These are phyloP conservation scores for Lanmaoa rubissima DNA, from an alignment of 768 basidiomycete species.

Conservation along the genomic window DNA sequence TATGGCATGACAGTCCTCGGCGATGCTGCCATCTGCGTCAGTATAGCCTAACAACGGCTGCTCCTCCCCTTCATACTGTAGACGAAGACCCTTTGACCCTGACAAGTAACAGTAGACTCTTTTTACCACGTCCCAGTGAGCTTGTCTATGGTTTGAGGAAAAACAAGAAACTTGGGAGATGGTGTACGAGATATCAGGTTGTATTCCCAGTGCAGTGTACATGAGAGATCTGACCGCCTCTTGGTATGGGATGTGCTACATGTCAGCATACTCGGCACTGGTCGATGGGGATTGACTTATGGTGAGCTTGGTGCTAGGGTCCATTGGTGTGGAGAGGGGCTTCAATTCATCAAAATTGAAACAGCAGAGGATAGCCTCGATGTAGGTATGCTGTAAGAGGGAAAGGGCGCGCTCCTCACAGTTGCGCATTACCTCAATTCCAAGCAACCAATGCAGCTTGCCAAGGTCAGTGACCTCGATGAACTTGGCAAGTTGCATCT, in stretches of 20 bases:
- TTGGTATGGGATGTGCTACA: no score
- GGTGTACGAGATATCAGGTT: neutral
- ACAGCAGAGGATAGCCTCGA: constrained; percentile 27
- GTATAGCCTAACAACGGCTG: neutral
- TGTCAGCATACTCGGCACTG: no score
- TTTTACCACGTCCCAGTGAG: no score
- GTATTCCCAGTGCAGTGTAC: no score
- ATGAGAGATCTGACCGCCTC: no score
- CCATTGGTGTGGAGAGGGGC: constrained; percentile 33
- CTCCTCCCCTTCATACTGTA: no score
- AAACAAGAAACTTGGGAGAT: neutral
- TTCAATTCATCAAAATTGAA: constrained; percentile 30
- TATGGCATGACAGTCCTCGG: neutral
- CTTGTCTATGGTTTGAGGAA: no score
- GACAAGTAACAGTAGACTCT: no score
- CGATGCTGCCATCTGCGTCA: constrained; percentile 9
- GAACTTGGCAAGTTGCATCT: neutral
- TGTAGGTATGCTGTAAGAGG: constrained; percentile 21
- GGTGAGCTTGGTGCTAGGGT: no score
- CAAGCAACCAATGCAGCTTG: constrained; percentile 5
- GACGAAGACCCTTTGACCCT: no score
- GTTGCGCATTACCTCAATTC: constrained; percentile 3
- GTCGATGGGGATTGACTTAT: no score
- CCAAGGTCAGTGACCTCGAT: neutral
- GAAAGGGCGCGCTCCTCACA: neutral